Conservation (phyloP, 2,329 filamentous ascomycete species). For the Botrytis squamosa region DNA sequence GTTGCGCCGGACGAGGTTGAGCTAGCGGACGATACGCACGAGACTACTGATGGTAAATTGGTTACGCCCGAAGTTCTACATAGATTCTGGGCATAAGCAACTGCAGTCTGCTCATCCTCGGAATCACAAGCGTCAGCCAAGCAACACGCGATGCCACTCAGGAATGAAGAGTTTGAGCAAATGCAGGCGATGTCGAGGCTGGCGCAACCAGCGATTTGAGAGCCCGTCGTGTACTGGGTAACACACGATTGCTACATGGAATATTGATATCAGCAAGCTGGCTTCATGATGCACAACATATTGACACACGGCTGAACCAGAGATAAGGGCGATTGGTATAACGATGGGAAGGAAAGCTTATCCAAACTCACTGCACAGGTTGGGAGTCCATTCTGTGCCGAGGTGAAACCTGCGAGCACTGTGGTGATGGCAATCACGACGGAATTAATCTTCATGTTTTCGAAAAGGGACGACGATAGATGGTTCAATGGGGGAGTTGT, state of each 20-base stretch:
- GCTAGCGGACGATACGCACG: conserved; percentile 23
- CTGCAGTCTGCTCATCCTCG: conserved; percentile 42
- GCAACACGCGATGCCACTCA: conserved; percentile 51
- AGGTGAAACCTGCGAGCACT: conserved; percentile 53
- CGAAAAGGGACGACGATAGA: not conserved
- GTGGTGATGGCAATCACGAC: conserved; percentile 45
- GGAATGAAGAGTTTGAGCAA: conserved; percentile 47
- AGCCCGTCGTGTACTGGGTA: conserved; percentile 41
- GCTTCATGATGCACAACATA: not conserved
- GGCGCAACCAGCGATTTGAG: conserved; percentile 43
- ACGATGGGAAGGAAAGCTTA: not conserved
- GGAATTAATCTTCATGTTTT: conserved; percentile 25
- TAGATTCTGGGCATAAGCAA: conserved; percentile 39
- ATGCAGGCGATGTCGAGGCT: conserved; percentile 50
- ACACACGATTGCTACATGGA: conserved; percentile 38
- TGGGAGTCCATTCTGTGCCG: conserved; percentile 51
- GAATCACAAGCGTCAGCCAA: conserved; percentile 45
- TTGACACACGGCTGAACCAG: not conserved
- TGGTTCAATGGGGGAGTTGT: not conserved
- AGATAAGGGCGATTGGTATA: not conserved
- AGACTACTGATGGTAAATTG: conserved; percentile 31
- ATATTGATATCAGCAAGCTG: conserved; percentile 7
- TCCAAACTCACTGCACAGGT: conserved; percentile 53
- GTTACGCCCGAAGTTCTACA: conserved; percentile 41
- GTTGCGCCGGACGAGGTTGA: conserved; percentile 16